A percentile compares a stretch with the other conserved stretches of the same genome.
Evolutionary conservation across 2,329 filamentous ascomycete species (phyloP).

Genomic region (Cladosporium sp.): DNA sequence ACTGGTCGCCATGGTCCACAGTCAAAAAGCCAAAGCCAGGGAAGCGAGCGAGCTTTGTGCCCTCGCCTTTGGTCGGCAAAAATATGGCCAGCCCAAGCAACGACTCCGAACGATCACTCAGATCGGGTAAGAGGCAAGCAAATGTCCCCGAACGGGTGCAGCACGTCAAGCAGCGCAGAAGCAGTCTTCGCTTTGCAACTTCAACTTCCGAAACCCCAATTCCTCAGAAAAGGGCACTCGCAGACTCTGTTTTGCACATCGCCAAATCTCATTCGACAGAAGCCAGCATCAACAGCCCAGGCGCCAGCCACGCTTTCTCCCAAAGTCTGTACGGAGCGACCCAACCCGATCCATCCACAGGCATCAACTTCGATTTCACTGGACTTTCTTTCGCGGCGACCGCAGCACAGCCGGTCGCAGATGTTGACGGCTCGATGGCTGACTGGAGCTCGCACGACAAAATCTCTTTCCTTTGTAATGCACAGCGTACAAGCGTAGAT

Average conservation of each 20-base stretch:
- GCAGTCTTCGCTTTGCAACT: constrained; percentile 29
- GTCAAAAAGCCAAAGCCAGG: constrained; percentile 39
- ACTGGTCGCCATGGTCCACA: constrained; percentile 43
- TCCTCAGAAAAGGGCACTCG: not conserved
- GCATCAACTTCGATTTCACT: constrained; percentile 11
- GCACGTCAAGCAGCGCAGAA: constrained; percentile 21
- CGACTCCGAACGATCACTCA: not conserved
- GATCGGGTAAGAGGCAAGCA: constrained; percentile 5
- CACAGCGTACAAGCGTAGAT: not conserved
- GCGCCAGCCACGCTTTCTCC: not conserved
- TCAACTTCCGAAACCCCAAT: constrained; percentile 23
- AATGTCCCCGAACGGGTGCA: constrained; percentile 7
- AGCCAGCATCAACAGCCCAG: not conserved
- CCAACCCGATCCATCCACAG: not conserved
- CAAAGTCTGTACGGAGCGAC: not conserved
- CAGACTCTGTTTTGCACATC: not conserved
- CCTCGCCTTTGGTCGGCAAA: not conserved
- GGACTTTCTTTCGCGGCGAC: constrained; percentile 6
- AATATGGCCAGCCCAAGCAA: not conserved
- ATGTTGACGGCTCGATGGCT: not conserved
- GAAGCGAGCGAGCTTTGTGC: constrained; percentile 14
- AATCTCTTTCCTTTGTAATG: constrained; percentile 24
- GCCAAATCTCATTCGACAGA: not conserved
- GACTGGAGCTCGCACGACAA: constrained; percentile 23
- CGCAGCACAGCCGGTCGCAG: not conserved